Evolutionary conservation across 805 yeast genomes (phyloP), one percentile per base, ranked within the genome.

Genomic region (Kuraishia hungarica): DNA sequence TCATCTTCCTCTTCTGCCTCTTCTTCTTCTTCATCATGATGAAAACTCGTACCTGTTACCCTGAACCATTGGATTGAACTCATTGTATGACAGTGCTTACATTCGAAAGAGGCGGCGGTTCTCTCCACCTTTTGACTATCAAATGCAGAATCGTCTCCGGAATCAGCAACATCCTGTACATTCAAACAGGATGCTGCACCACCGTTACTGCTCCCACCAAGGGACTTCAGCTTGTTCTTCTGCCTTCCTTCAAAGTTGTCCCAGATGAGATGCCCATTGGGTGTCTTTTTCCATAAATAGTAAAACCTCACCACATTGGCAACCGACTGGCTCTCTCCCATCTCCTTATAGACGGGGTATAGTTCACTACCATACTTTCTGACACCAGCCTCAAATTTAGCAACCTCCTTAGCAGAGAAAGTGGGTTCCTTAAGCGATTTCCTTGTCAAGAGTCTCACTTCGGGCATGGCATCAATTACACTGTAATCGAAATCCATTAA

Each of bases 201-300:
- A 26, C 57, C 61, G 53, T 60, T 69, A 22, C 64, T 57, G 50
- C 56, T 61, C 28, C 57, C 60, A 54, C 64, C 57, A 56, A 60
- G 59, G 29, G 60, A 68, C 58, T 79, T 83, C 39, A 74, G 57
- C 61, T 82, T 80, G 64, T 86, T 87, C 60, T 82, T 82, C 48
- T 76, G 68, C 53, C 96, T 70, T 0, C 94, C 96, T 49, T 83
- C 84, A 64, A 71, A 89, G 63, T 85, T 83, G 39, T 89, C 96
- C 96, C 97, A 89, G 19, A 90, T 87, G 48, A 67, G 64, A 58
- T 80, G 83, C 0, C 97, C 97, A 50, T 76, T 76, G 29, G 79
- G 72, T 0, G 96, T 86, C 67, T 92, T 92, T 69, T 92, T 92
- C 98, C 98, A 93, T 54, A 89, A 72, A 63, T 93, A 93, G 64